Evolutionary conservation across 179 eudicot species (phyloP).

Genomic region (Spergularia azorica): DNA sequence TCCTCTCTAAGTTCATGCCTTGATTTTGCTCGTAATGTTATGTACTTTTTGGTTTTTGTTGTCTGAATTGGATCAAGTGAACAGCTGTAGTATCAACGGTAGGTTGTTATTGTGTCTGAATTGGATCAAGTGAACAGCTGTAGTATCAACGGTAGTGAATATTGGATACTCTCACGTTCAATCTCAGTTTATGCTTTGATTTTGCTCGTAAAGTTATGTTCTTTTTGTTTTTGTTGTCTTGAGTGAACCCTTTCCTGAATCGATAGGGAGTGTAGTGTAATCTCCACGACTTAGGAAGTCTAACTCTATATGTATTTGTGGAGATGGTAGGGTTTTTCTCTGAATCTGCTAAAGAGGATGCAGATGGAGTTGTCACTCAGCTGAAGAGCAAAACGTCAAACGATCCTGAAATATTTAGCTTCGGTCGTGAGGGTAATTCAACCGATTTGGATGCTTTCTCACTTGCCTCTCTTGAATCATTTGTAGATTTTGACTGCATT

Average conservation of each 20-base stretch:
- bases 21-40: too few relatives aligned
- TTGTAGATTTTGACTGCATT: slow-evolving; percentile 58
- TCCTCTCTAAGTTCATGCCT: too few relatives aligned
- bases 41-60: background rate
- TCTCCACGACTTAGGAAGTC: slow-evolving; percentile 1
- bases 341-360: slow-evolving; percentile 28
- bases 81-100: too few relatives aligned
- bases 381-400: slow-evolving; percentile 27
- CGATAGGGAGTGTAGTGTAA: background rate
- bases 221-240: background rate
- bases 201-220: too few relatives aligned
- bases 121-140: too few relatives aligned
- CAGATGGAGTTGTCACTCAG: slow-evolving; percentile 17
- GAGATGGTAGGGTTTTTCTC: slow-evolving; percentile 44
- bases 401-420: slow-evolving; percentile 29
- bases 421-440: slow-evolving; percentile 33
- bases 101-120: too few relatives aligned
- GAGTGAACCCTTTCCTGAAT: too few relatives aligned
- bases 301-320: slow-evolving; percentile 26
- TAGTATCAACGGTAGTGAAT: too few relatives aligned
- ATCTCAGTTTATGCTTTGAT: too few relatives aligned
- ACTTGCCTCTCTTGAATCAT: slow-evolving; percentile 40
- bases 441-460: slow-evolving; percentile 53
- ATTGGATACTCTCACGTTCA: too few relatives aligned
- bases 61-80: too few relatives aligned